Evolutionary conservation across 225 moss, liverwort and hornwort species (phyloP).

Genomic region (Antitrichia curtipendula): DNA sequence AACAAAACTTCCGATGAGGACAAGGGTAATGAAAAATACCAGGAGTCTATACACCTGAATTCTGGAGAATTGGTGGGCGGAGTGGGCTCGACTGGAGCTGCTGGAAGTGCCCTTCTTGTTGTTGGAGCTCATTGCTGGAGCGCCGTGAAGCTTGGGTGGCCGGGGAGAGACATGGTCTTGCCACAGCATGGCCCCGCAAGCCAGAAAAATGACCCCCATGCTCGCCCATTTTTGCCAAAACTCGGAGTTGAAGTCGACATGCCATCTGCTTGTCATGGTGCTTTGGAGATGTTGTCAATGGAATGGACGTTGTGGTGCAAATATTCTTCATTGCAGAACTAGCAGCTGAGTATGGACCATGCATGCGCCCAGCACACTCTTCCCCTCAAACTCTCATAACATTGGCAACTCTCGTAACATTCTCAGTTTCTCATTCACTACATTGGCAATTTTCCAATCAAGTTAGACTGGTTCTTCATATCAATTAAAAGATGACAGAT

Average conservation of each 20-base stretch:
- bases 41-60: neutral
- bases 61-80: neutral
- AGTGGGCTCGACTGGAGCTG: neutral
- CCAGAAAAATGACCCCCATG: slow-evolving; percentile 35
- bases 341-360: slow-evolving; percentile 15
- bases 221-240: slow-evolving; percentile 42
- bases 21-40: neutral
- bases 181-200: slow-evolving; percentile 43
- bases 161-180: slow-evolving; percentile 17
- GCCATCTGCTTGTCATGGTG: slow-evolving; percentile 2
- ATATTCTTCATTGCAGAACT: slow-evolving; percentile 27
- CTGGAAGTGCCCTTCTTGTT: neutral
- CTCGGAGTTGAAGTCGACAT: slow-evolving; percentile 23
- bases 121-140: neutral
- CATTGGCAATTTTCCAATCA: neutral
- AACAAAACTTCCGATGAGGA: slow-evolving; percentile 1
- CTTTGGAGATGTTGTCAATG: neutral
- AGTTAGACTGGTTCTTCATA: neutral
- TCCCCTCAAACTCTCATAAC: neutral
- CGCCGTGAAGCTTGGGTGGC: neutral
- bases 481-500: neutral
- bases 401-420: neutral
- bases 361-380: neutral
- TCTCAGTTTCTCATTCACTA: neutral
- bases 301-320: neutral